Conservation (phyloP, 768 basidiomycete genomes). For the Suillus cothurnatus region DNA sequence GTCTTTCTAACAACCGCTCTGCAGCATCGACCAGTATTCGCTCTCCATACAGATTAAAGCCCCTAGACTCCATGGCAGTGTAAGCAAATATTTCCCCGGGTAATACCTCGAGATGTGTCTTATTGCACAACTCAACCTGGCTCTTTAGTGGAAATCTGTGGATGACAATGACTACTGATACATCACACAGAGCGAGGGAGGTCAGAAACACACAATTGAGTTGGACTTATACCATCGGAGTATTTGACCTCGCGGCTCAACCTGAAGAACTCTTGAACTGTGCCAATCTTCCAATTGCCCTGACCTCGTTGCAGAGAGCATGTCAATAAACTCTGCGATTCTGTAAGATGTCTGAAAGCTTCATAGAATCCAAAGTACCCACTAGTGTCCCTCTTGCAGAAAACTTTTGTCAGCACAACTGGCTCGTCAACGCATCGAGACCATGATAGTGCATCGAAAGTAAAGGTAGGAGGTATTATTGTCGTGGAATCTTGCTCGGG, state of each 20-base stretch:
- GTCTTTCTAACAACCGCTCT: slow-evolving; percentile 42
- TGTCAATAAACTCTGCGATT: slow-evolving; percentile 78
- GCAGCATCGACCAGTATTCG: slow-evolving; percentile 35
- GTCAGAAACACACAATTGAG: slow-evolving; percentile 66
- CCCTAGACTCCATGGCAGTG: slow-evolving; percentile 46
- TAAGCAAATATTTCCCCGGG: slow-evolving; percentile 37
- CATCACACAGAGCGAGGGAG: neutral
- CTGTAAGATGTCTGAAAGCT: neutral
- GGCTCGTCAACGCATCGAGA: slow-evolving; percentile 48
- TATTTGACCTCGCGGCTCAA: slow-evolving; percentile 69
- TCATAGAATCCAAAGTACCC: neutral
- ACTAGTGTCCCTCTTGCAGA: slow-evolving; percentile 70
- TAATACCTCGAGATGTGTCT: slow-evolving; percentile 20
- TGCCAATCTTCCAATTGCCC: slow-evolving; percentile 70
- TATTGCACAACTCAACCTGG: slow-evolving; percentile 28
- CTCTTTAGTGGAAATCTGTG: slow-evolving; percentile 30
- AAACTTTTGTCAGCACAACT: slow-evolving; percentile 60
- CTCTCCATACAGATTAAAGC: slow-evolving; percentile 39
- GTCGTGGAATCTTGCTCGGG: slow-evolving; percentile 50
- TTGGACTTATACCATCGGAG: slow-evolving; percentile 82
- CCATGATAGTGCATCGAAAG: slow-evolving; percentile 72
- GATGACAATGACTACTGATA: neutral
- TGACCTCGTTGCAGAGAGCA: slow-evolving; percentile 98
- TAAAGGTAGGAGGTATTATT: slow-evolving; percentile 54
- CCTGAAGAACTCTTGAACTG: slow-evolving; percentile 63